These are phyloP conservation scores for Phaeolepiota aurea DNA, from an alignment of 768 basidiomycete species.

Conservation along the genomic window DNA sequence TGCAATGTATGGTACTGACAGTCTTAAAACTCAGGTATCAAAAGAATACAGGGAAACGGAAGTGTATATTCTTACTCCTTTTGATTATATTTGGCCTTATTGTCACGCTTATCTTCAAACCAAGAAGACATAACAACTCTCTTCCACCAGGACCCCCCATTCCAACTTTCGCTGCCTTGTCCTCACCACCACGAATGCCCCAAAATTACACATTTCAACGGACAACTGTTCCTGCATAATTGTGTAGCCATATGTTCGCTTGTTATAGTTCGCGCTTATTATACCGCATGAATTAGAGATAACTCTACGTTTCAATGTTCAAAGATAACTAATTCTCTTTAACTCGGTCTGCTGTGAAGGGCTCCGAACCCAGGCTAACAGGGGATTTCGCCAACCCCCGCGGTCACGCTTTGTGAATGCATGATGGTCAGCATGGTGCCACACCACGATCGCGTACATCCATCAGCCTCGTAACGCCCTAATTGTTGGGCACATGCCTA, in stretches of 20 bases:
- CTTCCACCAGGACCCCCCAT: constrained; percentile 19
- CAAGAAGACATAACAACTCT: constrained; percentile 43
- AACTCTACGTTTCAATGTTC: too few species aligned
- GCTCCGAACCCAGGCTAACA: too few species aligned
- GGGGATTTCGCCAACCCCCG: too few species aligned
- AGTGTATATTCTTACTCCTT: constrained; percentile 87
- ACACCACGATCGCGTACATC: too few species aligned
- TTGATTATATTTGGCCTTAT: constrained; percentile 86
- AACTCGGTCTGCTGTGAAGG: too few species aligned
- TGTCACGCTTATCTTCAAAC: constrained; percentile 89
- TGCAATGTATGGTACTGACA: constrained; percentile 5
- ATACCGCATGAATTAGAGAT: neutral
- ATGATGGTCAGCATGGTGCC: too few species aligned
- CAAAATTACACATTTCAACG: neutral
- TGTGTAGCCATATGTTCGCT: neutral
- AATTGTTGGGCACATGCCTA: too few species aligned
- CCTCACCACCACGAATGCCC: neutral
- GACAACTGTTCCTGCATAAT: neutral
- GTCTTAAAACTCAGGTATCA: constrained; percentile 59
- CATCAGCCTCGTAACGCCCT: too few species aligned
- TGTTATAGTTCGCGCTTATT: neutral
- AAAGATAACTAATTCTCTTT: too few species aligned
- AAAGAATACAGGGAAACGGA: constrained; percentile 85
- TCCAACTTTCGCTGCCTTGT: constrained; percentile 12
- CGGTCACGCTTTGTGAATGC: too few species aligned